Evolutionary conservation across 352 stramenopile species (phyloP).

Genomic region (Globisporangium acanthophoron): DNA sequence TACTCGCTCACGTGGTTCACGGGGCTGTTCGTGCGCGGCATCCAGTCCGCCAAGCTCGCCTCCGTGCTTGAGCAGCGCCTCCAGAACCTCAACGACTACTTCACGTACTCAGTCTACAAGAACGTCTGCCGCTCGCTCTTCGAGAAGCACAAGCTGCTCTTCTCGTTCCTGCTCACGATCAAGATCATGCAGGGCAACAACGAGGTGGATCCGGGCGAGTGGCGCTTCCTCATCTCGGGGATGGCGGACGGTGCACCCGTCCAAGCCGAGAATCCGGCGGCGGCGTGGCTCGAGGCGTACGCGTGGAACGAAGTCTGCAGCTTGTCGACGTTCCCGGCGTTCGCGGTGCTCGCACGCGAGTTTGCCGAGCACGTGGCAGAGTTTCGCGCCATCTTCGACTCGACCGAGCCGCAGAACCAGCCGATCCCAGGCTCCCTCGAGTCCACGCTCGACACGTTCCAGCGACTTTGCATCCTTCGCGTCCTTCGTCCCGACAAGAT

Average conservation of each 20-base stretch:
- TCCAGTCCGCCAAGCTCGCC: slow-evolving; percentile 67
- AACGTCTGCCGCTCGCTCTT: slow-evolving; percentile 93
- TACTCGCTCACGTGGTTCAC: slow-evolving; percentile 94
- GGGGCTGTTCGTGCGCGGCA: slow-evolving; percentile 88
- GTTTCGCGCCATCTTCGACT: slow-evolving; percentile 78
- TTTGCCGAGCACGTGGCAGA: slow-evolving; percentile 43
- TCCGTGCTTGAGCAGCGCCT: slow-evolving; percentile 70
- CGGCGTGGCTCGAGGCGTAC: slow-evolving; percentile 63
- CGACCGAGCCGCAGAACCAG: slow-evolving; percentile 71
- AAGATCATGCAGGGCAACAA: slow-evolving; percentile 87
- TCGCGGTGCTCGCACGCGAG: slow-evolving; percentile 45
- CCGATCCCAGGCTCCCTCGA: slow-evolving; percentile 55
- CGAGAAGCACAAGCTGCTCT: slow-evolving; percentile 92
- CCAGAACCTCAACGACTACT: slow-evolving; percentile 89
- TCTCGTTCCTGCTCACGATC: slow-evolving; percentile 89
- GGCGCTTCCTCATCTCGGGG: slow-evolving; percentile 89
- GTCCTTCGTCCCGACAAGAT: slow-evolving; percentile 81
- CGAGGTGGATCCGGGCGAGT: slow-evolving; percentile 78
- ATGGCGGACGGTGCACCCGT: slow-evolving; percentile 39
- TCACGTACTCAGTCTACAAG: slow-evolving; percentile 93
- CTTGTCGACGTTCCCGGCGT: slow-evolving; percentile 61
- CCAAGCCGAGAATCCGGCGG: slow-evolving; percentile 46
- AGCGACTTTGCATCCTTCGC: slow-evolving; percentile 76
- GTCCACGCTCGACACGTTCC: slow-evolving; percentile 67
- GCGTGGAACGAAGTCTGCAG: slow-evolving; percentile 77